Conservation (phyloP, 345 rosid genomes). For the Brassica cretica region DNA sequence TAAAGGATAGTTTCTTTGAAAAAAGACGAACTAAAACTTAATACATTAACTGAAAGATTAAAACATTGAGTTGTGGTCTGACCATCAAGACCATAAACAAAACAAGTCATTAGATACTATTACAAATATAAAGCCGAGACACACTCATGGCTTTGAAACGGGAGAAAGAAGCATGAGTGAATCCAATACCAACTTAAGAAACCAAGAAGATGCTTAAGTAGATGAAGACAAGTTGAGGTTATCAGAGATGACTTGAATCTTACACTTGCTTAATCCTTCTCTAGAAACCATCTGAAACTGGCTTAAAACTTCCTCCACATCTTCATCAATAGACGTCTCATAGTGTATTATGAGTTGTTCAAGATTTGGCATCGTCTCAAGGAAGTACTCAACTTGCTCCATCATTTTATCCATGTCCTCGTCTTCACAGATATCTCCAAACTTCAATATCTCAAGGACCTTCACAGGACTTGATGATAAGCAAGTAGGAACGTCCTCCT, state of each 20-base stretch:
- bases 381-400: constrained; percentile 17
- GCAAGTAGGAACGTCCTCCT: constrained; percentile 29
- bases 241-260: constrained; percentile 10
- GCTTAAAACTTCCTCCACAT: background rate
- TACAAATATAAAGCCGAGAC: constrained; percentile 22
- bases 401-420: constrained; percentile 15
- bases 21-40: background rate
- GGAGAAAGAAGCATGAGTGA: constrained; percentile 19
- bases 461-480: constrained; percentile 37
- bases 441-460: background rate
- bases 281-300: constrained; percentile 13
- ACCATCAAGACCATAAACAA: background rate
- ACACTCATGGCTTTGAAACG: constrained; percentile 12
- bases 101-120: background rate
- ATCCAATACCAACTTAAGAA: background rate
- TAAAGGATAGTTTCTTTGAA: background rate
- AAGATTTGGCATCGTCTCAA: constrained; percentile 15
- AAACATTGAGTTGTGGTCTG: background rate
- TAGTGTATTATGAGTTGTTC: constrained; percentile 13
- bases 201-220: background rate
- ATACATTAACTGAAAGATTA: background rate
- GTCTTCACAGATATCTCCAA: constrained; percentile 18
- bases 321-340: background rate
- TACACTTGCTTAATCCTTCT: constrained; percentile 8
- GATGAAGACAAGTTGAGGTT: constrained; percentile 9